Conservation (phyloP, 2,329 filamentous ascomycete species). For the Leptographium wingfieldii region DNA sequence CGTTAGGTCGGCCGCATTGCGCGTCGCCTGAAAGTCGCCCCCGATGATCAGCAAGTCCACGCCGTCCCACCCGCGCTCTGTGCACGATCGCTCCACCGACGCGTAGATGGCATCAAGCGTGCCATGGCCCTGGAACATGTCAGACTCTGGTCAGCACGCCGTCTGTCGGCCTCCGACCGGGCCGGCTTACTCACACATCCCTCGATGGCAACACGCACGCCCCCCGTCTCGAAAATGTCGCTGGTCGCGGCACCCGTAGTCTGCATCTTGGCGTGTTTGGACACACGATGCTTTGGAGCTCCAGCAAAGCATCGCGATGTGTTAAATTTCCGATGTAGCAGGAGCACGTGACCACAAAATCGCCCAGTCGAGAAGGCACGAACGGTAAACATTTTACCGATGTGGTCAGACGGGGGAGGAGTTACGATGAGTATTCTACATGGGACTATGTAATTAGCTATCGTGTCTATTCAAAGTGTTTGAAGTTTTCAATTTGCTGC, state of each 20-base stretch:
- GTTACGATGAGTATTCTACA: not conserved
- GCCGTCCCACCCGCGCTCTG: constrained; percentile 60
- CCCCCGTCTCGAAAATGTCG: constrained; percentile 24
- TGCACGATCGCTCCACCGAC: constrained; percentile 56
- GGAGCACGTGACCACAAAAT: not conserved
- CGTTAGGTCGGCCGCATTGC: constrained; percentile 77
- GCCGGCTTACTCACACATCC: constrained; percentile 54
- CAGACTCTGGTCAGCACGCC: not conserved
- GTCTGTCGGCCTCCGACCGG: not conserved
- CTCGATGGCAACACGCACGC: constrained; percentile 69
- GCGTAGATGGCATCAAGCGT: constrained; percentile 85
- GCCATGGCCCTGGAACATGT: constrained; percentile 61
- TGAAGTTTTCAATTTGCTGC: too few species aligned
- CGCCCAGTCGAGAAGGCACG: not conserved
- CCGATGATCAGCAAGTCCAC: constrained; percentile 90
- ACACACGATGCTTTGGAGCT: not conserved
- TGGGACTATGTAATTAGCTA: too few species aligned
- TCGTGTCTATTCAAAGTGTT: too few species aligned
- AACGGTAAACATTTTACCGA: not conserved
- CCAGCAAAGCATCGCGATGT: not conserved
- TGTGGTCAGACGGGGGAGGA: not conserved
- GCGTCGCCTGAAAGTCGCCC: constrained; percentile 83
- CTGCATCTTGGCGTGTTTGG: not conserved
- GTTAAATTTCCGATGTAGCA: not conserved
- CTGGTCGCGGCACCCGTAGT: constrained; percentile 17